phyloP scores from a whole-genome alignment of 148 eudicot species.

The Camellia sinensis region DNA sequence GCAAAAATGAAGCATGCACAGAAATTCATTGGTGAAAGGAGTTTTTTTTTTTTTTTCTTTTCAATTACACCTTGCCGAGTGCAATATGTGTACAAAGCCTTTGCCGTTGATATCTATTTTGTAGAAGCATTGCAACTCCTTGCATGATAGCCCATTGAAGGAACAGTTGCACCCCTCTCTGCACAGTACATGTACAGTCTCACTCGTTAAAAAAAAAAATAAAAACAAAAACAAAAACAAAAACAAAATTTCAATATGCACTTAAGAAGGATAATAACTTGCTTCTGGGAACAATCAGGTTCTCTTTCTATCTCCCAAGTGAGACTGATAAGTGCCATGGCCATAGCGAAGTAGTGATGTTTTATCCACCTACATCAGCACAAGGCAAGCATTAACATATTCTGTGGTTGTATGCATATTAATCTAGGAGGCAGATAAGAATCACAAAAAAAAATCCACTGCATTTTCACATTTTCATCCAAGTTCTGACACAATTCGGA shows the following conservation, averaged over 20 bases:
- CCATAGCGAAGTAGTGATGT: constrained; percentile 96
- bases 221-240: constrained; percentile 16
- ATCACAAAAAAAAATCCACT: not conserved
- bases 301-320: constrained; percentile 93
- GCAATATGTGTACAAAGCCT: constrained; percentile 96
- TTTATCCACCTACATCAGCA: constrained; percentile 74
- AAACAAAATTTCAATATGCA: not conserved
- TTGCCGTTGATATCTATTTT: constrained; percentile 91
- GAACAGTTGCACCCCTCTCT: constrained; percentile 88
- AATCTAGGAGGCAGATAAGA: not conserved
- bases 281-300: constrained; percentile 82
- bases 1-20: too few species aligned
- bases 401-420: not conserved
- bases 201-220: not conserved
- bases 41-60: too few species aligned
- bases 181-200: constrained; percentile 28
- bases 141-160: constrained; percentile 96
- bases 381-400: not conserved
- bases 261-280: constrained; percentile 43
- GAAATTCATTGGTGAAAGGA: not conserved
- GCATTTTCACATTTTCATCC: not conserved
- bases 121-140: constrained; percentile 94
- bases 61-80: constrained; percentile 81
- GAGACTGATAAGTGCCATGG: constrained; percentile 92
- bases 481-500: not conserved